Percentiles rank a stretch among this genome's conserved stretches.
Evolutionary conservation across 2,329 filamentous ascomycete genomes (phyloP).

Genomic region (Chaetomiaceae sp.): DNA sequence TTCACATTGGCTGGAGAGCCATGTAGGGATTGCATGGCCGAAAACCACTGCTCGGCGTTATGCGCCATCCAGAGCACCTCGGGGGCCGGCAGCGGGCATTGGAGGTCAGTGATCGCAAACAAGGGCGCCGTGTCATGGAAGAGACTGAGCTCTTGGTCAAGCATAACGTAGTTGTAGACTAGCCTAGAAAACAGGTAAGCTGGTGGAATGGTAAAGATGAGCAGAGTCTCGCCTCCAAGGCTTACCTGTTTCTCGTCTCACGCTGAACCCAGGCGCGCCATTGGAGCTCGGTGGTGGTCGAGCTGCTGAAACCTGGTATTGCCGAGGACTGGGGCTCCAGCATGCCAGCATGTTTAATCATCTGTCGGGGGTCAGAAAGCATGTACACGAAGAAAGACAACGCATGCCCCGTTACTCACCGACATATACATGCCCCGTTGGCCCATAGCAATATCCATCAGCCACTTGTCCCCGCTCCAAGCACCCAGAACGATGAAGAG

Average conservation of each 20-base stretch:
- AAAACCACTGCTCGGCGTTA: constrained; percentile 54
- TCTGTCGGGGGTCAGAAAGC: too few species aligned
- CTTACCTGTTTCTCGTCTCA: constrained; percentile 59
- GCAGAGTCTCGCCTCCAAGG: too few species aligned
- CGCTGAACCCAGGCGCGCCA: constrained; percentile 63
- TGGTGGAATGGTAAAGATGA: too few species aligned
- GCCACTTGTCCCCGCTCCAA: constrained; percentile 73
- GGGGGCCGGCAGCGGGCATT: constrained; percentile 56
- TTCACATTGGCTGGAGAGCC: constrained; percentile 45
- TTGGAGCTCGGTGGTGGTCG: constrained; percentile 43
- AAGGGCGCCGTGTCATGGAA: constrained; percentile 61
- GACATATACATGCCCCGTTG: constrained; percentile 69
- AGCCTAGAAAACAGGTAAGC: constrained; percentile 42
- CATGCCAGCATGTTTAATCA: constrained; percentile 66
- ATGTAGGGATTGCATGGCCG: constrained; percentile 54
- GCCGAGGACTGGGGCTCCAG: constrained; percentile 49
- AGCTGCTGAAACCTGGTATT: constrained; percentile 40
- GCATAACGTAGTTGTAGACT: constrained; percentile 71
- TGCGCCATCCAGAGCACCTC: constrained; percentile 60
- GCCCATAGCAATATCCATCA: constrained; percentile 72
- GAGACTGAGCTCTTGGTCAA: constrained; percentile 65
- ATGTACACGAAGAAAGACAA: too few species aligned
- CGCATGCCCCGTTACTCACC: constrained; percentile 33
- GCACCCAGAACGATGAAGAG: constrained; percentile 64
- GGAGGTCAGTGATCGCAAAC: constrained; percentile 61